A percentile compares a stretch with the other conserved stretches of the same genome.
Conservation (phyloP, 768 basidiomycete species). For the Trichaptum fuscoviolaceum region DNA sequence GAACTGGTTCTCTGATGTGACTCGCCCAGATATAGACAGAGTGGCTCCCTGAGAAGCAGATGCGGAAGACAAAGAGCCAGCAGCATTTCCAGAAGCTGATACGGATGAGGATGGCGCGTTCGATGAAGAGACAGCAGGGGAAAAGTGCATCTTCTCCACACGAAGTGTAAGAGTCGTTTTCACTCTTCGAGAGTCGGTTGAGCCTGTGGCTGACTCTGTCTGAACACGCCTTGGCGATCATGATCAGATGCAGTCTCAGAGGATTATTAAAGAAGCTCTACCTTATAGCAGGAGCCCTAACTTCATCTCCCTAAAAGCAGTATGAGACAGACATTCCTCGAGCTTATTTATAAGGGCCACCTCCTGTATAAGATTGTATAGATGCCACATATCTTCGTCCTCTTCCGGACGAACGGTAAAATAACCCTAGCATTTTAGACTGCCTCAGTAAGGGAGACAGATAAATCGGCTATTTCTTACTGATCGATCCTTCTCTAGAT, state of each 20-base stretch:
- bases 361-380: slow-evolving; percentile 92
- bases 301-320: slow-evolving; percentile 56
- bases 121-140: slow-evolving; percentile 43
- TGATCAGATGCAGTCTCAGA: not conserved
- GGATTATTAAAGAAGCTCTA: slow-evolving; percentile 24
- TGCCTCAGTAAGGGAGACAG: slow-evolving; percentile 7
- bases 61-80: slow-evolving; percentile 25
- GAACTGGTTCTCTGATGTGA: slow-evolving; percentile 79
- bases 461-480: slow-evolving; percentile 37
- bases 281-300: slow-evolving; percentile 84
- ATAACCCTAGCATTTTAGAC: slow-evolving; percentile 58
- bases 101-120: slow-evolving; percentile 39
- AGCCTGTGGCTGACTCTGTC: slow-evolving; percentile 87
- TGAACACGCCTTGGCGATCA: slow-evolving; percentile 64
- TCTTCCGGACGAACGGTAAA: slow-evolving; percentile 94
- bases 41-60: slow-evolving; percentile 33
- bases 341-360: slow-evolving; percentile 22
- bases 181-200: slow-evolving; percentile 86
- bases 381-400: slow-evolving; percentile 99
- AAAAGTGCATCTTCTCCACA: slow-evolving; percentile 77
- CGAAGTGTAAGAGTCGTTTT: slow-evolving; percentile 78
- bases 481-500: slow-evolving; percentile 78
- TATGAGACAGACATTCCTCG: slow-evolving; percentile 9
- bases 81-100: slow-evolving; percentile 31
- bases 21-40: slow-evolving; percentile 83